phyloP scores from a whole-genome alignment of 2,329 filamentous ascomycete genomes.

The Aspergillus glaucus region DNA sequence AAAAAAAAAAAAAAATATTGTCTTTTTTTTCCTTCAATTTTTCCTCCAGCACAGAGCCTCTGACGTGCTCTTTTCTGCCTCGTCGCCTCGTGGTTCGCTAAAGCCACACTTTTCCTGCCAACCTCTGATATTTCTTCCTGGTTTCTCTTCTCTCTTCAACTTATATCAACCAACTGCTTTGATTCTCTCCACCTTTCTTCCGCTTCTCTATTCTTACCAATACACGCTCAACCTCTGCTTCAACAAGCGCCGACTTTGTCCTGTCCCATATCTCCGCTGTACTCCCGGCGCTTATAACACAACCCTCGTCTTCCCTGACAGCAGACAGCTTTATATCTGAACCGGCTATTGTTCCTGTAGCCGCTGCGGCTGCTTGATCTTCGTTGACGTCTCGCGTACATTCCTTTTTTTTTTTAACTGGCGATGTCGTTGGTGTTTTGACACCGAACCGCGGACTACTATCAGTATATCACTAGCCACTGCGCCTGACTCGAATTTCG shows the following conservation, averaged over 20 bases:
- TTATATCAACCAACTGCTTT: background rate
- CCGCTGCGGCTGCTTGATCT: slow-evolving; percentile 23
- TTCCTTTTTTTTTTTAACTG: background rate
- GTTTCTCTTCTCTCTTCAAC: too few species aligned
- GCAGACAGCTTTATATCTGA: background rate
- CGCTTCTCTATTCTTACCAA: background rate
- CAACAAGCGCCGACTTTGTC: background rate
- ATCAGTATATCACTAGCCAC: background rate
- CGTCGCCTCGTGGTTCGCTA: too few species aligned
- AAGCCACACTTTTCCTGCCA: too few species aligned
- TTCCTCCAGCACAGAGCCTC: too few species aligned
- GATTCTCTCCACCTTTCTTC: background rate
- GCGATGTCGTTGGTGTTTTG: background rate
- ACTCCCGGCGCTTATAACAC: background rate
- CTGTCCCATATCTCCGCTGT: background rate
- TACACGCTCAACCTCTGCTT: background rate
- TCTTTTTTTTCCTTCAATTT: too few species aligned
- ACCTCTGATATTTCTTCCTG: too few species aligned
- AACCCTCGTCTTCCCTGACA: background rate
- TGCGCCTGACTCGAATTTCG: background rate
- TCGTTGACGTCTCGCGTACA: slow-evolving; percentile 3
- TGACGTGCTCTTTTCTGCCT: too few species aligned
- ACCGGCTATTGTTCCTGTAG: background rate
- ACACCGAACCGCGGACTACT: background rate
- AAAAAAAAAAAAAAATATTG: too few species aligned